These are phyloP conservation scores for Epichloe uncinata DNA, from an alignment of 2,329 filamentous ascomycete genomes.

Conservation along the genomic window DNA sequence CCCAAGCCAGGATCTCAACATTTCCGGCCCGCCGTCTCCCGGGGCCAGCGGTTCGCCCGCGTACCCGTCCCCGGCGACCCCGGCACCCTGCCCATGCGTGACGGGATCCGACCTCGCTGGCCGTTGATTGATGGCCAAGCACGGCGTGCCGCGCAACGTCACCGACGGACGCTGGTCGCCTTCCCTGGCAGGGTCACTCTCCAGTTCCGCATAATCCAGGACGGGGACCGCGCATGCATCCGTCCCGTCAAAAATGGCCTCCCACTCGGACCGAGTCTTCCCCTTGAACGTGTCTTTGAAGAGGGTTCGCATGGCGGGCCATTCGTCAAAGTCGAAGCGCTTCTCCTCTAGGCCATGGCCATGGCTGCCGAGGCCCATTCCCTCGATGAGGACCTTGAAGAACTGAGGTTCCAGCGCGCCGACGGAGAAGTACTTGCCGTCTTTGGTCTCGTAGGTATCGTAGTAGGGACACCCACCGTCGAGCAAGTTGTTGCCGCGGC, in stretches of 20 bases:
- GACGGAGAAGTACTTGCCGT: constrained; percentile 72
- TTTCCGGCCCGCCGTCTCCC: constrained; percentile 59
- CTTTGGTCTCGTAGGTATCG: constrained; percentile 73
- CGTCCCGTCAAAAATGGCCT: constrained; percentile 71
- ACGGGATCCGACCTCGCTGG: constrained; percentile 18
- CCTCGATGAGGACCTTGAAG: constrained; percentile 53
- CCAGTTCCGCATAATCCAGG: constrained; percentile 59
- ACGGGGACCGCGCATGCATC: constrained; percentile 91
- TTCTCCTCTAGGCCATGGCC: constrained; percentile 35
- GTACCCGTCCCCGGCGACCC: constrained; percentile 57
- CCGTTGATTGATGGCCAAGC: constrained; percentile 42
- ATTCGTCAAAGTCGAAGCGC: constrained; percentile 47
- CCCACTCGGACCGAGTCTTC: constrained; percentile 70
- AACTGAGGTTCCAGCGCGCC: constrained; percentile 85
- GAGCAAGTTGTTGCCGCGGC: constrained; percentile 62
- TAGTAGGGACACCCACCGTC: constrained; percentile 85
- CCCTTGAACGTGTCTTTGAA: constrained; percentile 53
- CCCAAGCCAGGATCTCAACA: constrained; percentile 59
- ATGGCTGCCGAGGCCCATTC: constrained; percentile 44
- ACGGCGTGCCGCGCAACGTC: constrained; percentile 56
- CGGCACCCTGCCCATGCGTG: constrained; percentile 48
- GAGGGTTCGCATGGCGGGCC: constrained; percentile 50
- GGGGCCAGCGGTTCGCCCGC: constrained; percentile 42
- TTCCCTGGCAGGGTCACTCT: constrained; percentile 34
- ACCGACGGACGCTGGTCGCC: constrained; percentile 61